Evolutionary conservation across 306 rosid genomes (phyloP).

Genomic region (Vigna angularis): DNA sequence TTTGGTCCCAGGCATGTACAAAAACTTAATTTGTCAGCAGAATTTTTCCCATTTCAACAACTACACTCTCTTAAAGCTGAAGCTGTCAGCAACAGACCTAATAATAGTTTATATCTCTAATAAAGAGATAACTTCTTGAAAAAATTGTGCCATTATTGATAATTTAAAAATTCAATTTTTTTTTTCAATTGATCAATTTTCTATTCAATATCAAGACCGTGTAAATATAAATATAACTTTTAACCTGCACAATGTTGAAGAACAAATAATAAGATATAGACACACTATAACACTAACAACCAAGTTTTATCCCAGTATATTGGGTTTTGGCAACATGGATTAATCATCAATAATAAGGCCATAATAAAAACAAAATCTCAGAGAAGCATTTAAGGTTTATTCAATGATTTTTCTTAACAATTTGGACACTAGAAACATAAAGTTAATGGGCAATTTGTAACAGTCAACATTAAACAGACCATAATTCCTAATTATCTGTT

Average conservation of each 20-base stretch:
- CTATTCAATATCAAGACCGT: conserved; percentile 4
- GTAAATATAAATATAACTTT: conserved; percentile 1
- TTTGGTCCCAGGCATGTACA: neutral
- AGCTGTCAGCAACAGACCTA: conserved; percentile 11
- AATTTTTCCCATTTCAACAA: neutral
- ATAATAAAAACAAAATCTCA: conserved; percentile 18
- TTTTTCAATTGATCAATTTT: conserved; percentile 29
- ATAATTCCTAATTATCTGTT: conserved; percentile 12
- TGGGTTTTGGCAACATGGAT: conserved; percentile 6
- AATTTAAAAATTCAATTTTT: conserved; percentile 26
- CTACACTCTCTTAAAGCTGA: conserved; percentile 8
- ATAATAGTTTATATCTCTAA: conserved; percentile 27
- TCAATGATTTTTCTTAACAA: conserved; percentile 19
- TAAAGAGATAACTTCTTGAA: conserved; percentile 4
- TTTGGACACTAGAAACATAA: conserved; percentile 11
- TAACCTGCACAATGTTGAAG: conserved; percentile 32
- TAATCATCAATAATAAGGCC: neutral
- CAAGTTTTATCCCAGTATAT: conserved; percentile 12
- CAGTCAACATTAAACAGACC: conserved; percentile 19
- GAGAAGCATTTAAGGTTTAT: neutral
- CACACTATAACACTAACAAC: conserved; percentile 23
- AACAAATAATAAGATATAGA: conserved; percentile 16
- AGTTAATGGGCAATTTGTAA: conserved; percentile 8
- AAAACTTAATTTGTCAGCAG: neutral
- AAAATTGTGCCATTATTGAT: conserved; percentile 18